A percentile compares a stretch with the other conserved stretches of the same genome.
These are phyloP conservation scores for Amanita polypyramis DNA, from an alignment of 768 basidiomycete species.

Conservation along the genomic window DNA sequence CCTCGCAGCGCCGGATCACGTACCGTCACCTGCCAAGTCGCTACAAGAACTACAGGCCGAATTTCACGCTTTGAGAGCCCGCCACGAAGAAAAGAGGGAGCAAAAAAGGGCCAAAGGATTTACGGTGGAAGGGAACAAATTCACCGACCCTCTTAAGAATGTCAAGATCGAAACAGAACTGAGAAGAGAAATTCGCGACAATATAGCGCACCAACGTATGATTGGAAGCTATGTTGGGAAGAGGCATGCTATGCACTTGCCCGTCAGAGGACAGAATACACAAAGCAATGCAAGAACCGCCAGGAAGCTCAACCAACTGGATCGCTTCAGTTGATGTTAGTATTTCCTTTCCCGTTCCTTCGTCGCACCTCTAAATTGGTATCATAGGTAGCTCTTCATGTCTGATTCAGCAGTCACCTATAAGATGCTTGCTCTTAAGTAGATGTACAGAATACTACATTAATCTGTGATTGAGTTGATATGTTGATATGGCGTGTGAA, in stretches of 20 bases:
- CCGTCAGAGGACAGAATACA: constrained; percentile 92
- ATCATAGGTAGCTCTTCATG: too few relatives aligned
- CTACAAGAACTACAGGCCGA: constrained; percentile 28
- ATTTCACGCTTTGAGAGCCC: constrained; percentile 21
- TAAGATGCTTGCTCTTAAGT: too few relatives aligned
- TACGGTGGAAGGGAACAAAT: constrained; percentile 12
- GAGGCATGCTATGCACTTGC: constrained; percentile 87
- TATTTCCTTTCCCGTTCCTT: background rate
- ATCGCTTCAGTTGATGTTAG: constrained; percentile 31
- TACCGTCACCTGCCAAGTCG: constrained; percentile 34
- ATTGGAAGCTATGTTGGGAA: constrained; percentile 92
- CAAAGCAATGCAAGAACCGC: constrained; percentile 87
- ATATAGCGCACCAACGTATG: constrained; percentile 87
- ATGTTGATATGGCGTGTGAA: background rate
- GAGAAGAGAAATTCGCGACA: constrained; percentile 71
- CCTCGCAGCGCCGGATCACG: constrained; percentile 46
- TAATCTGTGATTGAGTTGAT: too few relatives aligned
- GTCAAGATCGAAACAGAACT: constrained; percentile 86
- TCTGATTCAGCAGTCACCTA: too few relatives aligned
- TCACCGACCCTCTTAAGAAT: constrained; percentile 54
- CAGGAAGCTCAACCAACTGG: constrained; percentile 79
- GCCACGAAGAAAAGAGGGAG: constrained; percentile 21
- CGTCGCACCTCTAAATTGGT: too few relatives aligned
- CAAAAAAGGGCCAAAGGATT: constrained; percentile 14
- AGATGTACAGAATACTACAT: too few relatives aligned